Conservation (phyloP, 768 basidiomycete genomes). For the Infundibulicybe gibba region DNA sequence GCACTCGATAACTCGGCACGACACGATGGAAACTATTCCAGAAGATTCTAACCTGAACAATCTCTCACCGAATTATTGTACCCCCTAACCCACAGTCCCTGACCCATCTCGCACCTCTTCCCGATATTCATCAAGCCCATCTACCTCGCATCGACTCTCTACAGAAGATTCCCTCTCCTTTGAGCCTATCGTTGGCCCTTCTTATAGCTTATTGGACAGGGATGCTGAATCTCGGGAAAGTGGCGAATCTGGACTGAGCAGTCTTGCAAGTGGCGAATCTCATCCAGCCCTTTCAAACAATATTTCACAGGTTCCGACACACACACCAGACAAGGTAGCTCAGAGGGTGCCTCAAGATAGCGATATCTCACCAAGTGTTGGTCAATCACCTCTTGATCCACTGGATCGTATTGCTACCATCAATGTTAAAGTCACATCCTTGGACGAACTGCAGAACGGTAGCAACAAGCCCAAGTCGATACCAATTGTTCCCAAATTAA, state of each 20-base stretch:
- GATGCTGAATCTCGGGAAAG: slow-evolving; percentile 40
- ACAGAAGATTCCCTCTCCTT: slow-evolving; percentile 53
- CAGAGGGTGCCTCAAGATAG: too few species aligned
- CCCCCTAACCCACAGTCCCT: slow-evolving; percentile 18
- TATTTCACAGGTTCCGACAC: neutral
- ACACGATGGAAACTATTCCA: slow-evolving; percentile 40
- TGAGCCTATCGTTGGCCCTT: slow-evolving; percentile 48
- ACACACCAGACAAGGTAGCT: neutral
- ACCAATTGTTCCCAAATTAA: too few species aligned
- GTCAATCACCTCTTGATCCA: slow-evolving; percentile 8
- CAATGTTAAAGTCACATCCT: slow-evolving; percentile 2
- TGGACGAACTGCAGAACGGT: too few species aligned
- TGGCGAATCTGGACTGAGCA: slow-evolving; percentile 40
- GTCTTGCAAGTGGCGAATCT: slow-evolving; percentile 33
- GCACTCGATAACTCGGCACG: slow-evolving; percentile 32
- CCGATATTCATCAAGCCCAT: slow-evolving; percentile 34
- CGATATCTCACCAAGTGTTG: too few species aligned
- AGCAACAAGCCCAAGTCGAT: too few species aligned
- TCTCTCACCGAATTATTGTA: slow-evolving; percentile 15
- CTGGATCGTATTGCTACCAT: slow-evolving; percentile 6
- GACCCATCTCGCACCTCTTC: slow-evolving; percentile 27
- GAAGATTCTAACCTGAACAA: slow-evolving; percentile 28
- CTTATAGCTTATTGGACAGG: slow-evolving; percentile 36
- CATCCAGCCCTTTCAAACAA: neutral
- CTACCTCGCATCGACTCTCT: slow-evolving; percentile 32